Percentiles rank a stretch among this genome's conserved stretches.
Conservation (phyloP, 345 rosid genomes). For the Salix udensis region DNA sequence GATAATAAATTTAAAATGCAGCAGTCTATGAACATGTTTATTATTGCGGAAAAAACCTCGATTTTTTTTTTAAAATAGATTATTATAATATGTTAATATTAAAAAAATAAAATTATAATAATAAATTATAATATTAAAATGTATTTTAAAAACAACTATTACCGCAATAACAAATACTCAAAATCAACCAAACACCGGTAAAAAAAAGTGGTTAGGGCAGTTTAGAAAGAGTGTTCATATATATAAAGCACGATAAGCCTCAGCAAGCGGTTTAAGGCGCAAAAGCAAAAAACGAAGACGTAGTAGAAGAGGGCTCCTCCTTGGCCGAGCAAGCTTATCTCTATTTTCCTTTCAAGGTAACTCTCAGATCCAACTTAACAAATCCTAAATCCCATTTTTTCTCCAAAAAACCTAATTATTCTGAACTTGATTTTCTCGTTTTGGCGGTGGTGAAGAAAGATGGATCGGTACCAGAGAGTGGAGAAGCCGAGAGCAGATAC, state of each 20-base stretch:
- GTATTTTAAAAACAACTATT: no score
- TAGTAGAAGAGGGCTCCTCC: slow-evolving; percentile 56
- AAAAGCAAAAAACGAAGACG: slow-evolving; percentile 65
- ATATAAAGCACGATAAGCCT: slow-evolving; percentile 2
- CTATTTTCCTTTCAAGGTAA: slow-evolving; percentile 7
- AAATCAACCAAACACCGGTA: background rate
- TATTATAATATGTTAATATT: no score
- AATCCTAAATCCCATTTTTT: slow-evolving; percentile 6
- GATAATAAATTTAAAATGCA: no score
- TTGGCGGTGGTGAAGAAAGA: slow-evolving; percentile 23
- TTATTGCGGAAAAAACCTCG: no score
- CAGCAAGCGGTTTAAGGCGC: slow-evolving; percentile 15
- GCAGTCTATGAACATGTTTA: no score
- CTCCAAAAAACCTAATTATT: background rate
- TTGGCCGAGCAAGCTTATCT: slow-evolving; percentile 26
- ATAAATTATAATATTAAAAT: no score
- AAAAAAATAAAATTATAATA: no score
- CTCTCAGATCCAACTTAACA: slow-evolving; percentile 23
- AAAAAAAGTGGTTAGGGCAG: slow-evolving; percentile 12
- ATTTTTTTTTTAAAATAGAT: no score
- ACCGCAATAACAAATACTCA: background rate
- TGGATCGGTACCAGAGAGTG: slow-evolving; percentile 80
- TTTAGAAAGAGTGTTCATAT: background rate
- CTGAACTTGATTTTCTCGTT: background rate
- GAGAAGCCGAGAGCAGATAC: slow-evolving; percentile 73